phyloP scores from a whole-genome alignment of 2,329 filamentous ascomycete species.

The Thelonectria blattea region DNA sequence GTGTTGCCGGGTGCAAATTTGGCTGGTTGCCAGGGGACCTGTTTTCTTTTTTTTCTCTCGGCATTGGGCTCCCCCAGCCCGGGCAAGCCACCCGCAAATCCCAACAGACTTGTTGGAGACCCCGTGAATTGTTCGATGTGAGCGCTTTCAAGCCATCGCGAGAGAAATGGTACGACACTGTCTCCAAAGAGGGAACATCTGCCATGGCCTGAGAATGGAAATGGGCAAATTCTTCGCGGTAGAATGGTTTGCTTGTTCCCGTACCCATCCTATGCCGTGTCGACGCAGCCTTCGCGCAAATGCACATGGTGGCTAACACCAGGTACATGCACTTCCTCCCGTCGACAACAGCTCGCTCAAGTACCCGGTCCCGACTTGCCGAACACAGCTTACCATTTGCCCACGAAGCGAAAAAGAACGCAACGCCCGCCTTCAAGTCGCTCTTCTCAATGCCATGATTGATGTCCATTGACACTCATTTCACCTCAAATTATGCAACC shows the following conservation, averaged over 20 bases:
- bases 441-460: slow-evolving; percentile 5
- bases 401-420: slow-evolving; percentile 16
- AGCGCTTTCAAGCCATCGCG: background rate
- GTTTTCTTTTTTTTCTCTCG: background rate
- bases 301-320: background rate
- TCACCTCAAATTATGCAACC: slow-evolving; percentile 20
- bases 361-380: slow-evolving; percentile 17
- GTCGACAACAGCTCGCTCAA: slow-evolving; percentile 1
- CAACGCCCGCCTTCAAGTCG: slow-evolving; percentile 5
- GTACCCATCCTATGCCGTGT: background rate
- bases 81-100: background rate
- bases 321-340: background rate
- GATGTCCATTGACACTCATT: slow-evolving; percentile 4
- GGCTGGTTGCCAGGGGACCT: background rate
- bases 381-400: no score
- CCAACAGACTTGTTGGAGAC: background rate
- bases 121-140: background rate
- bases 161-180: slow-evolving; percentile 1
- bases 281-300: background rate
- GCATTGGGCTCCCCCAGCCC: background rate
- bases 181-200: background rate
- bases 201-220: no score
- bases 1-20: background rate
- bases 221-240: background rate
- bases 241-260: background rate